Evolutionary conservation across 352 stramenopile genomes (phyloP).

Genomic region (Halophytophthora batemanensis): DNA sequence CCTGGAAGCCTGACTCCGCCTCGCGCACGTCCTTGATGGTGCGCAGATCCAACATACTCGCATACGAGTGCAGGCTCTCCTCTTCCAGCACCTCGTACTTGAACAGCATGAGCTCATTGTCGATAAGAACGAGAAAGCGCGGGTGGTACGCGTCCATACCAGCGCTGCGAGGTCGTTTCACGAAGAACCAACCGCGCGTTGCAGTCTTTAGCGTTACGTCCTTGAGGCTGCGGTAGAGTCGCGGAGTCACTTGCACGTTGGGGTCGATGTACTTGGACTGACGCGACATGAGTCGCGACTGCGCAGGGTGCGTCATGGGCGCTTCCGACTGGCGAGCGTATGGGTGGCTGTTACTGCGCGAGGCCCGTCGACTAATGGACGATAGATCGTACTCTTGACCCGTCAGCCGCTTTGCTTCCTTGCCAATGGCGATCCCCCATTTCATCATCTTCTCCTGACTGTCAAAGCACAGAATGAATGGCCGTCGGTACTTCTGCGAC

Average conservation of each 20-base stretch:
- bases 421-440: constrained; percentile 73
- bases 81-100: constrained; percentile 85
- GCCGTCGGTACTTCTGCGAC: constrained; percentile 66
- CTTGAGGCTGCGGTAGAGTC: constrained; percentile 71
- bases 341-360: constrained; percentile 61
- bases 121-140: constrained; percentile 79
- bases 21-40: constrained; percentile 81
- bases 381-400: constrained; percentile 81
- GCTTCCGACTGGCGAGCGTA: constrained; percentile 56
- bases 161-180: constrained; percentile 64
- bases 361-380: constrained; percentile 58
- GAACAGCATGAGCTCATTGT: constrained; percentile 76
- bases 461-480: constrained; percentile 76
- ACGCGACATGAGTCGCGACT: constrained; percentile 78
- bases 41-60: constrained; percentile 66
- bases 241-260: constrained; percentile 39
- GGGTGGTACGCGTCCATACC: constrained; percentile 79
- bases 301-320: constrained; percentile 47
- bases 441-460: constrained; percentile 86
- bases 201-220: constrained; percentile 67
- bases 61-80: constrained; percentile 62
- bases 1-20: constrained; percentile 72
- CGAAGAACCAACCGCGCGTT: constrained; percentile 80
- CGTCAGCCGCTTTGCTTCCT: constrained; percentile 76
- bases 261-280: constrained; percentile 73